These are phyloP conservation scores for Datura wrightii DNA, from an alignment of 257 asterid species.

Conservation along the genomic window DNA sequence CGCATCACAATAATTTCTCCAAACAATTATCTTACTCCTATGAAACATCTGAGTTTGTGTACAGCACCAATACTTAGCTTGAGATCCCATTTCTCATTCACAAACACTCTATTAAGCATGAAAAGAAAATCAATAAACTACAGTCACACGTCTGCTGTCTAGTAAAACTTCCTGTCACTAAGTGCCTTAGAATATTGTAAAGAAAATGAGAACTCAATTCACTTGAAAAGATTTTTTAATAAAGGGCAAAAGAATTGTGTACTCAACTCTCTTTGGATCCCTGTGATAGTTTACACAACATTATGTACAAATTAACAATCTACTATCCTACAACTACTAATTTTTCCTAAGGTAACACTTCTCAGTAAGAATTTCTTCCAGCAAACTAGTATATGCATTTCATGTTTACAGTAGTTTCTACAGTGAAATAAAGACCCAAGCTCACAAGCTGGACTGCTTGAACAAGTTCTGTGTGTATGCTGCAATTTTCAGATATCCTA, in stretches of 20 bases:
- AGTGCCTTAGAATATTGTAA: background rate
- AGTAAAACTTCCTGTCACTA: background rate
- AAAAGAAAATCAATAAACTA: background rate
- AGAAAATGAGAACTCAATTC: background rate
- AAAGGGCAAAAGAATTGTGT: background rate
- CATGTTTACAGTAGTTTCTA: background rate
- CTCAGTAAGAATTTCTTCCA: background rate
- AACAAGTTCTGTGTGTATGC: conserved; percentile 3
- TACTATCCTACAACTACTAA: background rate
- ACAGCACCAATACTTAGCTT: background rate
- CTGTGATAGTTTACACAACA: conserved; percentile 14
- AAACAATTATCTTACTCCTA: background rate
- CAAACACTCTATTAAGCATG: background rate
- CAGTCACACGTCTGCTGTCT: background rate
- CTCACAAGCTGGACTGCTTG: conserved; percentile 10
- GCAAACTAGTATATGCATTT: conserved; percentile 13
- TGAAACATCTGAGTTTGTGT: background rate
- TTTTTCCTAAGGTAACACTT: background rate
- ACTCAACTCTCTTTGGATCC: conserved; percentile 18
- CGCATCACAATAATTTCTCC: background rate
- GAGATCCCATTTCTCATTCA: background rate
- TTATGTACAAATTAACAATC: conserved; percentile 7
- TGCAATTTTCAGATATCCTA: conserved; percentile 29
- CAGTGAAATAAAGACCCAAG: background rate
- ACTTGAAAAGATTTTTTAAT: background rate